Percentiles rank a stretch among this genome's conserved stretches.
Evolutionary conservation across 768 basidiomycete species (phyloP).

Genomic region (Russula sp.): DNA sequence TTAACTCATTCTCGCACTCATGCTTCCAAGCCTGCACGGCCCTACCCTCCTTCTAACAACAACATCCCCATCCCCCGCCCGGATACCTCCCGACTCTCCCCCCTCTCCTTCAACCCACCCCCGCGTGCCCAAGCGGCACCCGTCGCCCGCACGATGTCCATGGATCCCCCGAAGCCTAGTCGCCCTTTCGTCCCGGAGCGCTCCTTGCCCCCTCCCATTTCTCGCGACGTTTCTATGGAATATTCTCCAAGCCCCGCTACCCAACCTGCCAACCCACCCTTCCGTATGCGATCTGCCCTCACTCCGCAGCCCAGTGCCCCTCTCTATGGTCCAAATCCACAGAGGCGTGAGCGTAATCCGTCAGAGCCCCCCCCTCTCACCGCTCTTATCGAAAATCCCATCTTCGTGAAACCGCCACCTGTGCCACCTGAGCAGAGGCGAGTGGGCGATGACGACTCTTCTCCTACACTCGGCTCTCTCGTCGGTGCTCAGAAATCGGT

Average conservation of each 20-base stretch:
- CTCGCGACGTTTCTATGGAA: slow-evolving; percentile 42
- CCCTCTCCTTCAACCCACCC: not conserved
- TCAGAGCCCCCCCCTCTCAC: slow-evolving; percentile 69
- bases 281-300: slow-evolving; percentile 61
- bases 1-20: slow-evolving; percentile 10
- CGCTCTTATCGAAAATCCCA: slow-evolving; percentile 55
- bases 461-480: slow-evolving; percentile 28
- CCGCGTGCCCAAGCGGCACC: slow-evolving; percentile 9
- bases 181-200: slow-evolving; percentile 22
- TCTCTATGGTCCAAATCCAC: slow-evolving; percentile 39
- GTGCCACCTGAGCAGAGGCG: slow-evolving; percentile 24
- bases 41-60: slow-evolving; percentile 15
- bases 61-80: slow-evolving; percentile 22
- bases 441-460: slow-evolving; percentile 1
- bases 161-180: slow-evolving; percentile 46
- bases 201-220: slow-evolving; percentile 32
- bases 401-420: slow-evolving; percentile 60
- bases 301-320: slow-evolving; percentile 57
- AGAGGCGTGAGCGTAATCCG: slow-evolving; percentile 41
- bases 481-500: slow-evolving; percentile 25
- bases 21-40: slow-evolving; percentile 8
- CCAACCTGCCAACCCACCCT: slow-evolving; percentile 40
- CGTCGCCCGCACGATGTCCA: slow-evolving; percentile 60
- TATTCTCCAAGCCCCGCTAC: slow-evolving; percentile 27
- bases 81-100: slow-evolving; percentile 18